Conservation (phyloP, 192 early-diverging fungal species). For the Thamnidium elegans region DNA sequence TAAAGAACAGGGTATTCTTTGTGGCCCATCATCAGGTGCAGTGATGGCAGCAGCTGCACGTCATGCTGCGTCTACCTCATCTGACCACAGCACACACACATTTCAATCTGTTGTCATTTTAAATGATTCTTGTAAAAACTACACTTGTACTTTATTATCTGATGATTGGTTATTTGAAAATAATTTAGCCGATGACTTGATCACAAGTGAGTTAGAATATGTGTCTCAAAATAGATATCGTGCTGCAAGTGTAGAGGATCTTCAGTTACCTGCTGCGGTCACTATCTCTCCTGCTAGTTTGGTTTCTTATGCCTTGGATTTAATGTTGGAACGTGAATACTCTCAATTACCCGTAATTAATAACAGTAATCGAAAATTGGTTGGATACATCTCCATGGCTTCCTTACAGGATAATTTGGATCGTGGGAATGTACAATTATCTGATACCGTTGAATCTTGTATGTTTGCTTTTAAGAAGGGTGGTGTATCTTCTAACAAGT, state of each 20-base stretch:
- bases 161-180: slow-evolving; percentile 81
- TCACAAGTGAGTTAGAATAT: slow-evolving; percentile 55
- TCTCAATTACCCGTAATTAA: slow-evolving; percentile 84
- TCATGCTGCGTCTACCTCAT: slow-evolving; percentile 36
- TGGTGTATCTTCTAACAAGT: slow-evolving; percentile 30
- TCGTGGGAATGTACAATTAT: slow-evolving; percentile 42
- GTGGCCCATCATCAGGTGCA: slow-evolving; percentile 64
- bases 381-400: slow-evolving; percentile 74
- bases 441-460: slow-evolving; percentile 52
- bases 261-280: slow-evolving; percentile 79
- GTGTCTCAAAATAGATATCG: slow-evolving; percentile 66
- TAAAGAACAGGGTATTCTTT: slow-evolving; percentile 55
- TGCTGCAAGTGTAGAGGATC: slow-evolving; percentile 78
- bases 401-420: slow-evolving; percentile 58
- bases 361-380: slow-evolving; percentile 55
- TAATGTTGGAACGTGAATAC: slow-evolving; percentile 81
- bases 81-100: slow-evolving; percentile 33
- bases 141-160: slow-evolving; percentile 62
- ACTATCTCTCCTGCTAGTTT: slow-evolving; percentile 58
- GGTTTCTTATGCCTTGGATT: slow-evolving; percentile 60
- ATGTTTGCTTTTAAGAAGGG: slow-evolving; percentile 62
- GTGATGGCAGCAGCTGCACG: slow-evolving; percentile 60
- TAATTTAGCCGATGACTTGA: slow-evolving; percentile 63
- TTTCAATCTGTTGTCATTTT: slow-evolving; percentile 54
- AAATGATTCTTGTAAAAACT: slow-evolving; percentile 70